These are phyloP conservation scores for Pichia paraexigua DNA, from an alignment of 805 yeast genomes.

Conservation along the genomic window DNA sequence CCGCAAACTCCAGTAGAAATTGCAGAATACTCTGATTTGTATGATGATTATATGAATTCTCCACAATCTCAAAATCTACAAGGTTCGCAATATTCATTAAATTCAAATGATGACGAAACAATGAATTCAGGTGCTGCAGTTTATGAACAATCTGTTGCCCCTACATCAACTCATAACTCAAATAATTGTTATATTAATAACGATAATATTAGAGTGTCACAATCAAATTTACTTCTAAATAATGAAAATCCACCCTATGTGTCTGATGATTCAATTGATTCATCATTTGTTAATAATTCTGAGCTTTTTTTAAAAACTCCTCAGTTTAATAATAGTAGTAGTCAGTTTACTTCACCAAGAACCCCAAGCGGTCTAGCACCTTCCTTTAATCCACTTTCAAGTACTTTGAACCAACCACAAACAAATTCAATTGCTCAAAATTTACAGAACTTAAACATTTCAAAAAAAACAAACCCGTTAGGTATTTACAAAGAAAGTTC, in stretches of 20 bases:
- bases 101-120: background rate
- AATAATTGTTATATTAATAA: background rate
- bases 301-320: constrained; percentile 1
- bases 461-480: background rate
- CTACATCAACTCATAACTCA: constrained; percentile 1
- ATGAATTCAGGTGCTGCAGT: constrained; percentile 8
- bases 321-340: background rate
- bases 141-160: constrained; percentile 7
- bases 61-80: constrained; percentile 2
- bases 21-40: constrained; percentile 21
- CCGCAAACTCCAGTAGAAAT: constrained; percentile 9
- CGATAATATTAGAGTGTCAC: background rate
- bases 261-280: constrained; percentile 8
- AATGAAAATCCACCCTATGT: background rate
- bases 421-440: background rate
- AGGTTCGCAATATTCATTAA: background rate
- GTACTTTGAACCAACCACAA: background rate
- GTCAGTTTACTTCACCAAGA: background rate
- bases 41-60: constrained; percentile 23
- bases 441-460: background rate
- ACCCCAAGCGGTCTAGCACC: background rate
- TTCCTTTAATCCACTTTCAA: background rate
- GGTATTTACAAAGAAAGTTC: background rate
- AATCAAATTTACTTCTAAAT: background rate
- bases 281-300: constrained; percentile 2